Evolutionary conservation across 2,329 filamentous ascomycete species (phyloP).

Genomic region (Blastomyces parvus): DNA sequence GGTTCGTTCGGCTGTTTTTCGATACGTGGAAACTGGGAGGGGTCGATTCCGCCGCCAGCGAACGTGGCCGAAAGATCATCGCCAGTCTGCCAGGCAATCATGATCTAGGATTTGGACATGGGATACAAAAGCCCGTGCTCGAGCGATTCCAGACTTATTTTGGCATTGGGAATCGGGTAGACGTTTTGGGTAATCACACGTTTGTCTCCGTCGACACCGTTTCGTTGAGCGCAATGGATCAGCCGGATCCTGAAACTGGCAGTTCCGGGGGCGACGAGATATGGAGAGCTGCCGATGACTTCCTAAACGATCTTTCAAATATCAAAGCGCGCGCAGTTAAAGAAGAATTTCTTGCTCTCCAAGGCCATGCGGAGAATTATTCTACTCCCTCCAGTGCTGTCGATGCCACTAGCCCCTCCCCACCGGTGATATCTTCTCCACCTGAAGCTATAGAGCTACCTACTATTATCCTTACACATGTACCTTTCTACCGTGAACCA

Average conservation of each 20-base stretch:
- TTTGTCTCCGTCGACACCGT: slow-evolving; percentile 87
- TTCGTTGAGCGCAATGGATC: slow-evolving; percentile 67
- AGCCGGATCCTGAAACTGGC: slow-evolving; percentile 43
- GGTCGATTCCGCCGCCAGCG: slow-evolving; percentile 46
- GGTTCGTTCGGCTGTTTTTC: slow-evolving; percentile 81
- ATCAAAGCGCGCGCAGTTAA: slow-evolving; percentile 59
- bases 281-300: slow-evolving; percentile 66
- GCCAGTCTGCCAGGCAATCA: slow-evolving; percentile 88
- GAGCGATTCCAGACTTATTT: slow-evolving; percentile 81
- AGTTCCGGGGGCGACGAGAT: slow-evolving; percentile 47
- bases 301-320: slow-evolving; percentile 57
- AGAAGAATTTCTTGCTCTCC: slow-evolving; percentile 57
- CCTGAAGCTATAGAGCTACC: slow-evolving; percentile 53
- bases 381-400: slow-evolving; percentile 52
- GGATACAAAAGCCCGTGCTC: slow-evolving; percentile 70
- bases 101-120: slow-evolving; percentile 80
- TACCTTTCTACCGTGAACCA: slow-evolving; percentile 72
- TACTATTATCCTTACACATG: slow-evolving; percentile 80
- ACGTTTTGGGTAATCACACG: slow-evolving; percentile 88
- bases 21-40: slow-evolving; percentile 55
- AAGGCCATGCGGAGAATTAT: slow-evolving; percentile 49
- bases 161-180: slow-evolving; percentile 80
- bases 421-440: slow-evolving; percentile 10
- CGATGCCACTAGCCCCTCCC: slow-evolving; percentile 43
- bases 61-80: slow-evolving; percentile 66